phyloP scores from a whole-genome alignment of 495 filamentous ascomycete genomes.

The Neurospora intermedia region DNA sequence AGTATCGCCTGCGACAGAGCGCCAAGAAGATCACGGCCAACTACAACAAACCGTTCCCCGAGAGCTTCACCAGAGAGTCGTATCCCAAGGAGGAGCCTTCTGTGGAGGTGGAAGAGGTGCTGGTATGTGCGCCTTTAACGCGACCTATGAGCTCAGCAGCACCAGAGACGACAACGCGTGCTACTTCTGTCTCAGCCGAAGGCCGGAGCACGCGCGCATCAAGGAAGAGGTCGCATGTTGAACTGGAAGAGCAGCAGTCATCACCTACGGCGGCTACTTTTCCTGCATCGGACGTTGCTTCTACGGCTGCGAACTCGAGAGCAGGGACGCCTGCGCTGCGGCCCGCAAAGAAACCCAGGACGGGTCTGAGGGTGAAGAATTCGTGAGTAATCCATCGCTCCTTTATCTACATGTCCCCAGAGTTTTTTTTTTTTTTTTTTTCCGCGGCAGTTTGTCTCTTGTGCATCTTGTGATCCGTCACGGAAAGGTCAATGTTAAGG shows the following conservation, averaged over 20 bases:
- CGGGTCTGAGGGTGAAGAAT: slow-evolving; percentile 52
- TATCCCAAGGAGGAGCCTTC: not conserved
- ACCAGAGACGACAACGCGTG: slow-evolving; percentile 6
- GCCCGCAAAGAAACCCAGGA: slow-evolving; percentile 44
- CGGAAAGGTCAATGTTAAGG: not conserved
- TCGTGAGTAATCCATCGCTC: slow-evolving; percentile 44
- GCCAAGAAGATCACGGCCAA: slow-evolving; percentile 15
- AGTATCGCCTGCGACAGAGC: slow-evolving; percentile 15
- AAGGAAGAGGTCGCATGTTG: slow-evolving; percentile 36
- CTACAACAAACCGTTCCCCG: not conserved
- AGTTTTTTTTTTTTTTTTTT: not conserved
- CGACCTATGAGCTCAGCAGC: not conserved
- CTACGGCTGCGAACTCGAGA: slow-evolving; percentile 39
- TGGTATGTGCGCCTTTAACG: not conserved
- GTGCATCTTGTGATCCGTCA: not conserved
- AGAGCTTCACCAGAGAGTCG: slow-evolving; percentile 8
- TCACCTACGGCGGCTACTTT: slow-evolving; percentile 37
- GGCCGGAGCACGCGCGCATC: slow-evolving; percentile 27
- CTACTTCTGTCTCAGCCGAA: slow-evolving; percentile 14
- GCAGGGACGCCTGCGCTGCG: slow-evolving; percentile 45
- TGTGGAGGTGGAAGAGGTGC: not conserved
- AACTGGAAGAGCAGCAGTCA: slow-evolving; percentile 29
- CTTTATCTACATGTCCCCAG: not conserved
- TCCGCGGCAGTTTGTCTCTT: not conserved
- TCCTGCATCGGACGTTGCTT: slow-evolving; percentile 25